Evolutionary conservation across 2,329 filamentous ascomycete genomes (phyloP).

Genomic region (Exophiala xenobiotica): DNA sequence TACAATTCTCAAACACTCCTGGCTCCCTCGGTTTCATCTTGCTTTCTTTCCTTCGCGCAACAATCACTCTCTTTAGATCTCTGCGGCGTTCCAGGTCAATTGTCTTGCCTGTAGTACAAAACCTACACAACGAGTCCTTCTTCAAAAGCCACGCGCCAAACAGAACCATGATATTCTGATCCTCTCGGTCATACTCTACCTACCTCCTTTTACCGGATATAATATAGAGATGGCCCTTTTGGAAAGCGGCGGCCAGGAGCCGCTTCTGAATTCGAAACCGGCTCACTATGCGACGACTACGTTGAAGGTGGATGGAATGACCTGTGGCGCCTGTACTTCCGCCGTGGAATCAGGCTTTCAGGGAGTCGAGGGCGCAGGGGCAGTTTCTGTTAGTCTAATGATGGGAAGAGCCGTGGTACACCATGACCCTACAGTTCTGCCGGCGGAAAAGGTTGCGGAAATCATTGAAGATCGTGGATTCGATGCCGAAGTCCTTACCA

Average conservation of each 20-base stretch:
- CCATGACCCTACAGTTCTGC: conserved; percentile 74
- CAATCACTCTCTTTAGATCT: not conserved
- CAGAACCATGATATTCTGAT: conserved; percentile 3
- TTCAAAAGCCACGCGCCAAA: not conserved
- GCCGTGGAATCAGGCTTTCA: conserved; percentile 93
- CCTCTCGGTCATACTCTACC: not conserved
- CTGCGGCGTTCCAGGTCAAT: not conserved
- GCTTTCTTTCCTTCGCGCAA: not conserved
- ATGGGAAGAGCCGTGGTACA: conserved; percentile 95
- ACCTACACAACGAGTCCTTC: not conserved
- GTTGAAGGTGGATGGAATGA: conserved; percentile 81
- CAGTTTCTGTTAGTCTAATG: conserved; percentile 86
- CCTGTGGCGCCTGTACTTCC: conserved; percentile 90
- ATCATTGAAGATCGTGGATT: conserved; percentile 91
- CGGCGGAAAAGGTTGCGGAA: conserved; percentile 74
- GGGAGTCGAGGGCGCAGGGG: conserved; percentile 74
- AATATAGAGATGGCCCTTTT: conserved; percentile 8
- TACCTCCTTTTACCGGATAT: not conserved
- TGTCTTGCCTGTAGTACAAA: not conserved
- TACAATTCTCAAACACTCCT: not conserved
- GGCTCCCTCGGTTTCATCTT: not conserved
- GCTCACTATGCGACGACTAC: conserved; percentile 85
- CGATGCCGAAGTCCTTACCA: conserved; percentile 83
- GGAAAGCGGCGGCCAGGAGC: not conserved
- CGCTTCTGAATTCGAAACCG: conserved; percentile 32